A percentile compares a stretch with the other conserved stretches of the same genome.
Conservation (phyloP, 2,329 filamentous ascomycete species). For the Cyclaneusma minus region DNA sequence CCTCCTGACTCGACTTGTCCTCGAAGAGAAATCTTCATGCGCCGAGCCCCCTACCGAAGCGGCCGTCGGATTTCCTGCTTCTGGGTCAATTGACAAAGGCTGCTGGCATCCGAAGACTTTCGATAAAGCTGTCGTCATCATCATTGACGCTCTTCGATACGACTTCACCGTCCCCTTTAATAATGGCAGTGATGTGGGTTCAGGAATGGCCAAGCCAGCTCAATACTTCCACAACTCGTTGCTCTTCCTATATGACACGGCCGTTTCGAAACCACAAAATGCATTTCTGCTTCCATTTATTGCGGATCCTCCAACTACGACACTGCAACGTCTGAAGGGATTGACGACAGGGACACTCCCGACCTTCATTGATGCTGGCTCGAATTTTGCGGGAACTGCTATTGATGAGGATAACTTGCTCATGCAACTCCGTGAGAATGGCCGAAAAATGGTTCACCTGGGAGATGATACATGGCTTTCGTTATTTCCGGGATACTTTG, state of each 20-base stretch:
- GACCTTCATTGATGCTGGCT: slow-evolving; percentile 86
- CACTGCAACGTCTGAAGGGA: slow-evolving; percentile 81
- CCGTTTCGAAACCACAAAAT: slow-evolving; percentile 57
- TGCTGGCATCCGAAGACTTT: slow-evolving; percentile 97
- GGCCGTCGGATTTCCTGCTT: slow-evolving; percentile 10
- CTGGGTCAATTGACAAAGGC: slow-evolving; percentile 32
- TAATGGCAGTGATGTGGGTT: slow-evolving; percentile 27
- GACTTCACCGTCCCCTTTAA: slow-evolving; percentile 82
- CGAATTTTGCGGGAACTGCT: slow-evolving; percentile 86
- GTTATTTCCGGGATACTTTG: slow-evolving; percentile 87
- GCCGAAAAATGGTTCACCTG: slow-evolving; percentile 74
- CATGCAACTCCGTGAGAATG: slow-evolving; percentile 44
- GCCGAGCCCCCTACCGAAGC: slow-evolving; percentile 47
- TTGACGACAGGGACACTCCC: slow-evolving; percentile 89
- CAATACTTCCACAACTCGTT: slow-evolving; percentile 77
- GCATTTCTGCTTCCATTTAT: slow-evolving; percentile 91
- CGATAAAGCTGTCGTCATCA: slow-evolving; percentile 74
- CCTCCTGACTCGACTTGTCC: slow-evolving; percentile 69
- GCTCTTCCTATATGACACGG: slow-evolving; percentile 73
- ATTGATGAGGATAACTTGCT: slow-evolving; percentile 85
- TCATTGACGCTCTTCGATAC: slow-evolving; percentile 90
- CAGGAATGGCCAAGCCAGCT: slow-evolving; percentile 22
- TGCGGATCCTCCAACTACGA: slow-evolving; percentile 89
- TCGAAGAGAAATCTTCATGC: slow-evolving; percentile 63
- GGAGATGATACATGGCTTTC: slow-evolving; percentile 98